Base-by-base conservation (phyloP, 2,329 filamentous ascomycete species). In the Fusarium marasasianum region DNA sequence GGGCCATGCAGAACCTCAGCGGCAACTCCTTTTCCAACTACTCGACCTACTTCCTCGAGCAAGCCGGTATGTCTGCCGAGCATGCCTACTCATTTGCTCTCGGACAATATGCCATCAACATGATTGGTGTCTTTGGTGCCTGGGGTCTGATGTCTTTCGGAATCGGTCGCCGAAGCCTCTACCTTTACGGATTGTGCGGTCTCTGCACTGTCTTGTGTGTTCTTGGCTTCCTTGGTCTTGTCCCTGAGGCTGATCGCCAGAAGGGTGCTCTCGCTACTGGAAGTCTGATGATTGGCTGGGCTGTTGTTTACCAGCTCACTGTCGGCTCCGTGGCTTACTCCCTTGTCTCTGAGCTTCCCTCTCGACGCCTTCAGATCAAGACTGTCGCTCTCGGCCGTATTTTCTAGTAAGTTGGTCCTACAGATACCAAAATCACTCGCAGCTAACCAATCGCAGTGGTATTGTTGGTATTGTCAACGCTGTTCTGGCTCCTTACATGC, bases 311-410 rank as follows among this genome's bases (percentile, higher is more conserved):
- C 82, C 94, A 98, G 81, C 87, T 96, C 48, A 93, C 93, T 1
- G 94, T 98, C 55, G 95, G 95, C 38, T 96, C 95, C 0, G 94
- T 97, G 11, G 94, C 93, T 82, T 98, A 97, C 83, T 96, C 94
- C 0, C 89, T 98, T 20, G 95, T 98, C 7, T 90, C 93, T 2
- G 95, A 98, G 81, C 84, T 98, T 31, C 95, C 94, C 0, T 94
- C 94, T 1, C 90, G 93, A 12, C 89, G 95, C 3, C 87, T 98
- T 26, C 93, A 95, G 79, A 95, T 97, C 85, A 98, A 98, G 86
- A 97, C 95, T 0, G 93, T 97, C 20, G 95, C 96, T 1, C 88
- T 98, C 3, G 94, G 93, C 3, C 92, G 95, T 60, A 93, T 94
- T 74, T 84, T 94, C 43, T 93, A 93, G 87, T 89, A 80, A 82